These are phyloP conservation scores for Populus alba DNA, from an alignment of 345 rosid species.

Conservation along the genomic window DNA sequence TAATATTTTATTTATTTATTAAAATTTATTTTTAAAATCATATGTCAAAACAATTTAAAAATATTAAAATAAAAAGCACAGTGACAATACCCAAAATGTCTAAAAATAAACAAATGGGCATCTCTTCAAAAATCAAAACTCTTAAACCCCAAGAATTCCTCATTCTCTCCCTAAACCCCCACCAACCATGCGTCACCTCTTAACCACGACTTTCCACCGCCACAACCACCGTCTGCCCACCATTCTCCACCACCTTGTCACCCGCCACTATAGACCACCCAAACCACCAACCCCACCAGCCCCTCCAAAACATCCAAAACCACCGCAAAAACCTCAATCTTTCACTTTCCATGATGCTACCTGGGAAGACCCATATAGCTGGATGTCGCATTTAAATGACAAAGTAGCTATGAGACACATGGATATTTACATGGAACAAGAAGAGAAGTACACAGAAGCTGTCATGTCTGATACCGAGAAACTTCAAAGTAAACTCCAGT, in stretches of 20 bases:
- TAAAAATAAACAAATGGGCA: too few relatives aligned
- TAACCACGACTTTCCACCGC: slow-evolving; percentile 30
- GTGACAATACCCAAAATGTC: too few relatives aligned
- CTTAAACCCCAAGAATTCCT: background rate
- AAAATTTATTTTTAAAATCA: too few relatives aligned
- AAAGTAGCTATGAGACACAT: slow-evolving; percentile 96
- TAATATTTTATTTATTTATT: too few relatives aligned
- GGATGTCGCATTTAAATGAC: slow-evolving; percentile 89
- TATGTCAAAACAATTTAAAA: too few relatives aligned
- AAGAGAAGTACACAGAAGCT: slow-evolving; percentile 89
- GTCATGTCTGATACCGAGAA: slow-evolving; percentile 70
- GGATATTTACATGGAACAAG: slow-evolving; percentile 93
- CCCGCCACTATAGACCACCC: slow-evolving; percentile 45
- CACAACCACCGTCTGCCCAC: slow-evolving; percentile 6
- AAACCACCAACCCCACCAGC: slow-evolving; percentile 54
- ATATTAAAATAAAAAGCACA: too few relatives aligned
- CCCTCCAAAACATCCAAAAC: slow-evolving; percentile 73
- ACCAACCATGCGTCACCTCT: slow-evolving; percentile 34
- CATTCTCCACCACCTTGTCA: slow-evolving; percentile 15
- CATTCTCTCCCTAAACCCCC: background rate
- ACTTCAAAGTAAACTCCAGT: slow-evolving; percentile 79
- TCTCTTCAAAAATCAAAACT: background rate
- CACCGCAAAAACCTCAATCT: slow-evolving; percentile 75
- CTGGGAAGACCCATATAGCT: slow-evolving; percentile 93
- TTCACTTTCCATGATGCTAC: slow-evolving; percentile 65